Conservation (phyloP, 305 asterid genomes). For the Stenogyne calaminthoides region DNA sequence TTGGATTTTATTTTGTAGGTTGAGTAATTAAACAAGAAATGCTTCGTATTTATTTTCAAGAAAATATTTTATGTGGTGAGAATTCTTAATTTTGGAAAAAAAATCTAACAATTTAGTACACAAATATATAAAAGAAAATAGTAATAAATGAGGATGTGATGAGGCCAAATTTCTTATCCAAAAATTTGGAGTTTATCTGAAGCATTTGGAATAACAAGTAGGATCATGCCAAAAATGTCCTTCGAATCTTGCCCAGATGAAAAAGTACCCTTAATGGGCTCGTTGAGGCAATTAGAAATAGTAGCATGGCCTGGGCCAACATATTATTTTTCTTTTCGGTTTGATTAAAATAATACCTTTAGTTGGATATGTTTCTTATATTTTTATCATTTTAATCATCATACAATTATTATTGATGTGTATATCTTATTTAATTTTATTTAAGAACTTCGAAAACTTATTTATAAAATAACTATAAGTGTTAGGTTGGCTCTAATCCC, state of each 20-base stretch:
- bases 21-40: no score
- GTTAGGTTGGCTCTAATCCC: no score
- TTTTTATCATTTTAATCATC: no score
- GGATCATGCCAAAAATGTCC: conserved; percentile 23
- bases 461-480: no score
- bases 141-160: conserved; percentile 29
- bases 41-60: no score
- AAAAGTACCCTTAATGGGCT: conserved; percentile 15
- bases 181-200: conserved; percentile 41
- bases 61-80: no score
- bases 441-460: no score
- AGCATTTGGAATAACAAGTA: conserved; percentile 25
- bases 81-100: not conserved
- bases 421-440: no score
- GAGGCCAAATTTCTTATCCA: conserved; percentile 36
- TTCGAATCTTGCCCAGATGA: conserved; percentile 30
- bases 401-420: no score
- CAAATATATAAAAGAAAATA: not conserved
- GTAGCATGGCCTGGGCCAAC: conserved; percentile 29
- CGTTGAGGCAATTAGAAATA: not conserved
- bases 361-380: no score
- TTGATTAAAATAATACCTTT: no score
- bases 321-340: not conserved
- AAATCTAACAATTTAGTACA: not conserved
- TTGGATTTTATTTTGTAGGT: no score